Evolutionary conservation across 768 basidiomycete species (phyloP).

Genomic region (Serpula lacrymans): DNA sequence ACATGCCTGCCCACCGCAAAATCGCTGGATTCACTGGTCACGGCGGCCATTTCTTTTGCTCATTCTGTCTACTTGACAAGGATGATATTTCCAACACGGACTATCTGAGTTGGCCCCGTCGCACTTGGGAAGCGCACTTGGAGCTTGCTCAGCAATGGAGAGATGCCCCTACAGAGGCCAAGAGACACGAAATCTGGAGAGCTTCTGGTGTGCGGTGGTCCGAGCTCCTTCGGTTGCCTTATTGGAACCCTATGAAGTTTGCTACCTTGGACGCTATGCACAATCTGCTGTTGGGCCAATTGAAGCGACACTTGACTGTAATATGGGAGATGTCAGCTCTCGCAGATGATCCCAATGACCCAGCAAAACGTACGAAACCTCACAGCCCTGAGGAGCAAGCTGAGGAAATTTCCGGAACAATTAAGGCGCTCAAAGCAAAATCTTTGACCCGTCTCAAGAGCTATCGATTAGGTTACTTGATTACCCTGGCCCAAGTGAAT

Average conservation of each 20-base stretch:
- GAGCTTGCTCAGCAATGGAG: constrained; percentile 15
- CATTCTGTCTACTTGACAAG: constrained; percentile 16
- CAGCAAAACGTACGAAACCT: constrained; percentile 2
- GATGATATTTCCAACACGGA: constrained; percentile 18
- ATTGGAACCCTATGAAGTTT: constrained; percentile 25
- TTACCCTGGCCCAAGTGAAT: too few relatives aligned
- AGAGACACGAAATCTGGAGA: constrained; percentile 1
- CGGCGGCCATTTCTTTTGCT: constrained; percentile 18
- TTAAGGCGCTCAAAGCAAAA: too few relatives aligned
- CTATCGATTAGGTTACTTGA: too few relatives aligned
- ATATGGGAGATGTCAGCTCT: constrained; percentile 19
- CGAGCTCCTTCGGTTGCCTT: constrained; percentile 23
- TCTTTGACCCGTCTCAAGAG: not conserved
- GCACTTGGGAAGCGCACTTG: constrained; percentile 12
- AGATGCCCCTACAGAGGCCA: constrained; percentile 11
- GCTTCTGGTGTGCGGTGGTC: constrained; percentile 22
- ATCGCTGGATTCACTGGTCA: constrained; percentile 16
- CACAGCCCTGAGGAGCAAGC: constrained; percentile 6
- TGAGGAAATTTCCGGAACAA: too few relatives aligned
- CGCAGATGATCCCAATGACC: too few relatives aligned
- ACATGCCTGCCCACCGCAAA: constrained; percentile 21
- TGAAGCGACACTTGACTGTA: constrained; percentile 13
- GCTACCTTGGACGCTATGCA: constrained; percentile 32
- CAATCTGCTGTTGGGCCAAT: constrained; percentile 20
- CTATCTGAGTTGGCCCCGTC: constrained; percentile 11